Evolutionary conservation across 805 yeast genomes (phyloP).

Genomic region (Schizosaccharomyces lindneri): DNA sequence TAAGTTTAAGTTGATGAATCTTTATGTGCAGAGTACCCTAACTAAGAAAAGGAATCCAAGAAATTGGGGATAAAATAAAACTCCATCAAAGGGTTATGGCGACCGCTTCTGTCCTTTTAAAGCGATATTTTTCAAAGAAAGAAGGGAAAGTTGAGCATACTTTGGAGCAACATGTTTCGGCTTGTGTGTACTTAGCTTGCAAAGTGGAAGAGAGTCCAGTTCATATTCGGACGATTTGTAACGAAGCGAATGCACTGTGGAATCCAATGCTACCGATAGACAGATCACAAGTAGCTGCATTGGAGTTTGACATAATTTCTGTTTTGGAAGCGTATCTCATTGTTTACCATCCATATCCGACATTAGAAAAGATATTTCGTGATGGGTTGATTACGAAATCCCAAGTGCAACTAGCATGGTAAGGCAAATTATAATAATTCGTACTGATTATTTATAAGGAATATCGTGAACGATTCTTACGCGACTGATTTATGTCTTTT

Average conservation of each 20-base stretch:
- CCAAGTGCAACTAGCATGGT: slow-evolving; percentile 29
- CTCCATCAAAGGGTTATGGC: slow-evolving; percentile 65
- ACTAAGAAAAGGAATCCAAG: slow-evolving; percentile 23
- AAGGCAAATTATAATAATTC: background rate
- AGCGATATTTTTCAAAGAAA: background rate
- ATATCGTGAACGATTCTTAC: slow-evolving; percentile 67
- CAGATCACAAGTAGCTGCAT: slow-evolving; percentile 73
- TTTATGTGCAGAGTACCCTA: background rate
- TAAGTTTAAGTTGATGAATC: background rate
- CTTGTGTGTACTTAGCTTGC: slow-evolving; percentile 72
- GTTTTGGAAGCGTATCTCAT: slow-evolving; percentile 30
- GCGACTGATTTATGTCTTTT: slow-evolving; percentile 65
- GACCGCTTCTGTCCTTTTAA: slow-evolving; percentile 63
- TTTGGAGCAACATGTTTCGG: slow-evolving; percentile 52
- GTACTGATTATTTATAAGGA: slow-evolving; percentile 21
- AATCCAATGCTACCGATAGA: slow-evolving; percentile 69
- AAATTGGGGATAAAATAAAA: slow-evolving; percentile 53
- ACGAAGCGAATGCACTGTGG: slow-evolving; percentile 62
- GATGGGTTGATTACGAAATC: slow-evolving; percentile 19
- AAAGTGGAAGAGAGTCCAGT: slow-evolving; percentile 91
- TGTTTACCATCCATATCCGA: slow-evolving; percentile 19
- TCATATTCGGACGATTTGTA: slow-evolving; percentile 48
- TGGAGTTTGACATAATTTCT: slow-evolving; percentile 80
- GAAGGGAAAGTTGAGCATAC: slow-evolving; percentile 33
- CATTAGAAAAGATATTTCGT: slow-evolving; percentile 16